Evolutionary conservation across 805 yeast species (phyloP), one percentile per base, ranked within the genome.

Genomic region (Yarrowia hollandica): DNA sequence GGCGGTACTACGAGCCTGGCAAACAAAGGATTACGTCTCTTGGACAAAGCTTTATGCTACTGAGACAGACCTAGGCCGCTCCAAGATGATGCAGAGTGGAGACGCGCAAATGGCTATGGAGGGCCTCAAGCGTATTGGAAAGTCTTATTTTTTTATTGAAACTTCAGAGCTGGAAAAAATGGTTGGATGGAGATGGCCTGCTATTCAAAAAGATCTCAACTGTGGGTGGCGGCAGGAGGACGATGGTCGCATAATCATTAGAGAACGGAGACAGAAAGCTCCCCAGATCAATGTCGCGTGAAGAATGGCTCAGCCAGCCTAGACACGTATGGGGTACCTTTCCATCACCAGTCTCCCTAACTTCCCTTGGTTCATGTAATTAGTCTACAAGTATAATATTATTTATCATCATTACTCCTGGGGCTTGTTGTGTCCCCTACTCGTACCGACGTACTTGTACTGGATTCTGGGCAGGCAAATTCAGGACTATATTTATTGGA

Each of bases 121-220:
- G n/a, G 62, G 63, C 14, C 23, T 60, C 16, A 44, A 34, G 35
- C 37, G 60, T 5, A 54, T 64, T 4, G 63, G 61, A 10, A 52
- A 56, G 46, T 38, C 64, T 1, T 64, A 64, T 26, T 37, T 60
- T 28, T 44, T 26, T 15, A 41, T 63, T 25, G 23, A 39, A 14
- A 26, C 25, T 2, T 19, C 21, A 3, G 50, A 38, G 14, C 54
- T 63, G 14, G 64, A 61, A 42, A 21, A 15, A 6, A 11, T 63
- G 21, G n/a, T 63, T 2, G 64, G 65, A 8, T 22, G 38, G 28
- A 15, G 31, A 18, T 63, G 64, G 64, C 46, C 25, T 14, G 38
- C 25, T 6, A 28, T 61, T 33, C 34, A 28, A 5, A 46, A 38
- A 16, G 28, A 37, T 19, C 48, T 58, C 12, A 25, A 37, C 2